Evolutionary conservation across 2,329 filamentous ascomycete genomes (phyloP), one percentile per base, ranked within the genome.

Genomic region (Madurella mycetomatis): DNA sequence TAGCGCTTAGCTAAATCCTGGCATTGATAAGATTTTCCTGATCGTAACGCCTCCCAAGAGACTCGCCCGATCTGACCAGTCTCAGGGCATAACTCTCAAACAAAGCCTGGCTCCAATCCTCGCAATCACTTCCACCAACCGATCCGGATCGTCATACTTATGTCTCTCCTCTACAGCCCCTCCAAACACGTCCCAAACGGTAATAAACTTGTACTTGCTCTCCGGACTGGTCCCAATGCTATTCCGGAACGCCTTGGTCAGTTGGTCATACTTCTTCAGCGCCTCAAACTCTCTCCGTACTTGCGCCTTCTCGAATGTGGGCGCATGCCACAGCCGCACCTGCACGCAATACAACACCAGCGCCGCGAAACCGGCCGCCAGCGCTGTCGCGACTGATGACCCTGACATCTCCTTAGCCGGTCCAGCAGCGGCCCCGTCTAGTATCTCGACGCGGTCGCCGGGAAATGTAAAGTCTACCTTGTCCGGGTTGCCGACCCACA

Each of bases 381-480:
- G 52, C 0, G 67, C 67, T 2, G 67, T 69, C 0, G 66, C 64
- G 9, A 68, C 58, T 9, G 63, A 67, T 0, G 60, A 65, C 0
- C 66, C 67, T 19, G 58, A 58, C 16, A 50, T 49, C n/a, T 49
- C 47, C 25, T 51, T 41, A 1, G 50, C 18, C 17, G 12, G n/a
- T 8, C 30, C 44, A 30, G 16, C 12, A 8, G 31, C 8, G 39
- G 12, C 15, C 9, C 34, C 30, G 8, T 41, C 39, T 9, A 41
- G 17, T 9, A 60, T 41, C 1, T 59, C 61, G 1, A 67, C 66
- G 15, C 65, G 60, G n/a, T 62, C 55, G 8, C 67, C 67, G 1
- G 66, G 68, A 4, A 69, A 62, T 1, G 64, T 66, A 48, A 66
- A 71, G 47, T 68, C 60, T 18, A 72, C 57, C 7, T 62, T 58